Conservation (phyloP, 2,329 filamentous ascomycete genomes). For the Exophiala bonariae region DNA sequence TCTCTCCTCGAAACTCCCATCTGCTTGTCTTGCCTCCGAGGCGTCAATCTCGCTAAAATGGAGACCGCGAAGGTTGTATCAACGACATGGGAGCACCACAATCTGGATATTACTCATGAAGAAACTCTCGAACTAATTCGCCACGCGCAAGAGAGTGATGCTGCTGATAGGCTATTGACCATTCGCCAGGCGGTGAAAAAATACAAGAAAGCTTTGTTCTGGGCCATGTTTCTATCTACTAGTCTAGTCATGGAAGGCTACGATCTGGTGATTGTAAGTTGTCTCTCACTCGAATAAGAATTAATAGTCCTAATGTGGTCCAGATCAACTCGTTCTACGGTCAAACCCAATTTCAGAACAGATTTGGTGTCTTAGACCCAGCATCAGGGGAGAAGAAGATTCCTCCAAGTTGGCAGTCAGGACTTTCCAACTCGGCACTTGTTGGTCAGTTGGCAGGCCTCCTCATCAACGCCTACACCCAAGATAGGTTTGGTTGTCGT, state of each 20-base stretch:
- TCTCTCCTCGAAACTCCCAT: background rate
- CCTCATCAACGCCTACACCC: constrained; percentile 32
- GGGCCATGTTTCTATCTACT: constrained; percentile 29
- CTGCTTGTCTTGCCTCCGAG: background rate
- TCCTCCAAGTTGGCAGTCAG: constrained; percentile 33
- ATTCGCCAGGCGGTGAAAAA: constrained; percentile 23
- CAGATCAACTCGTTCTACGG: constrained; percentile 23
- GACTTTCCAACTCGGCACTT: constrained; percentile 30
- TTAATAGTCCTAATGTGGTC: background rate
- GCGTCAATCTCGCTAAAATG: constrained; percentile 2
- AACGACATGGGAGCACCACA: constrained; percentile 1
- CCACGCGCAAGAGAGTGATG: constrained; percentile 19
- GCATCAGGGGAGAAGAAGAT: constrained; percentile 28
- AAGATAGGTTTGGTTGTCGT: constrained; percentile 42
- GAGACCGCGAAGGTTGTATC: constrained; percentile 12
- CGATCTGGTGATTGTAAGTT: constrained; percentile 28
- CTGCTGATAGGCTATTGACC: constrained; percentile 26
- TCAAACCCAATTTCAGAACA: constrained; percentile 30
- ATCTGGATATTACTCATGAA: background rate
- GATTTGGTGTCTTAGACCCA: constrained; percentile 26
- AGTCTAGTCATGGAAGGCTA: constrained; percentile 31
- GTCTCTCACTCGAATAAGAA: background rate
- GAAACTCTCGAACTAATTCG: constrained; percentile 15
- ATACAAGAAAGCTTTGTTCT: constrained; percentile 30
- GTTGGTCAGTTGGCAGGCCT: constrained; percentile 33